phyloP scores from a whole-genome alignment of 2,329 filamentous ascomycete genomes.

The Fusarium transvaalense region DNA sequence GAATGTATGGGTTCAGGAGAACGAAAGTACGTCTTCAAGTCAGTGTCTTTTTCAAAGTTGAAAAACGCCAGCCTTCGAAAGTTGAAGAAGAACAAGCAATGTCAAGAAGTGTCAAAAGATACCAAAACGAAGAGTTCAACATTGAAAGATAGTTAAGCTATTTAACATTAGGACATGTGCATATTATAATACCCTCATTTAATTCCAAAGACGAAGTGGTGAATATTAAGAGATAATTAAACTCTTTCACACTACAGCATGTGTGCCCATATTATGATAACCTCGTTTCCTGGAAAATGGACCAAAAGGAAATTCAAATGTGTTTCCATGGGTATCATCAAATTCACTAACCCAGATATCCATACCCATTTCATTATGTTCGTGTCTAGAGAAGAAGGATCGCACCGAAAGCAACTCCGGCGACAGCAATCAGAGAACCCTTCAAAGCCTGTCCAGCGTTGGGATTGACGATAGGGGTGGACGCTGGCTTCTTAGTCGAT shows the following conservation, averaged over 20 bases:
- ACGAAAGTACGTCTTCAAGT: constrained; percentile 63
- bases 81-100: not conserved
- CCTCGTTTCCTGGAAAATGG: too few relatives aligned
- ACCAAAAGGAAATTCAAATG: not conserved
- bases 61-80: not conserved
- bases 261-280: constrained; percentile 1
- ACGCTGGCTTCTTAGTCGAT: not conserved
- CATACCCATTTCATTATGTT: not conserved
- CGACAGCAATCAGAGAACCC: constrained; percentile 6
- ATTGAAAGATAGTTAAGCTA: not conserved
- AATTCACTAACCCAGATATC: not conserved
- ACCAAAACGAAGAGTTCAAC: not conserved
- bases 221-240: too few relatives aligned
- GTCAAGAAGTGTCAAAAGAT: not conserved
- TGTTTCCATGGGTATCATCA: too few relatives aligned
- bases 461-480: not conserved
- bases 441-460: constrained; percentile 17
- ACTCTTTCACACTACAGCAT: too few relatives aligned
- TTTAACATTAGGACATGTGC: not conserved
- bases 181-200: too few relatives aligned
- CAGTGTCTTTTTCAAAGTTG: constrained; percentile 43
- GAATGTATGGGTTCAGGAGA: constrained; percentile 61
- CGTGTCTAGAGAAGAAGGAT: not conserved
- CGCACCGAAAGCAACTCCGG: constrained; percentile 15
- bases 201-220: too few relatives aligned